Evolutionary conservation across 2,329 filamentous ascomycete genomes (phyloP).

Genomic region (Cladophialophora bantiana): DNA sequence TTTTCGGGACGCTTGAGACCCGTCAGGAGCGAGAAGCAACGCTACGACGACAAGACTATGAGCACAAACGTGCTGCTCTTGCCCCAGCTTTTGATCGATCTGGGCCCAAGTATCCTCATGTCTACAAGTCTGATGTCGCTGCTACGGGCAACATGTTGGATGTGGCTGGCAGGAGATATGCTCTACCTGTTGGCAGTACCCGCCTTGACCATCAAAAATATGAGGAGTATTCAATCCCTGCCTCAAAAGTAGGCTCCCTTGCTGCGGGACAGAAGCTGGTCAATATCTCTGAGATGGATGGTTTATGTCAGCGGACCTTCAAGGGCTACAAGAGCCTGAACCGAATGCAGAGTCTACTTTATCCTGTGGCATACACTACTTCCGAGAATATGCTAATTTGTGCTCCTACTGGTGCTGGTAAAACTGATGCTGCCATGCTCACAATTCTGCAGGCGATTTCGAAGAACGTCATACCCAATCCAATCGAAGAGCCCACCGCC

Average conservation of each 20-base stretch:
- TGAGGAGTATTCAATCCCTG: constrained; percentile 88
- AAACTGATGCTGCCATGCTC: constrained; percentile 97
- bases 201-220: constrained; percentile 77
- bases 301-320: constrained; percentile 88
- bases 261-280: constrained; percentile 77
- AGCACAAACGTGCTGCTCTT: constrained; percentile 80
- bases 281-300: constrained; percentile 82
- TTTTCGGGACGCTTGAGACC: constrained; percentile 69
- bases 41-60: constrained; percentile 75
- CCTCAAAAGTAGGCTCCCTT: constrained; percentile 76
- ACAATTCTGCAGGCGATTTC: constrained; percentile 90
- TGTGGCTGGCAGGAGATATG: constrained; percentile 79
- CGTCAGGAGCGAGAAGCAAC: constrained; percentile 79
- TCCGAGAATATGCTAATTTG: constrained; percentile 99
- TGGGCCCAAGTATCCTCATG: constrained; percentile 85
- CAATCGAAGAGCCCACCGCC: constrained; percentile 73
- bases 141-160: constrained; percentile 86
- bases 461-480: constrained; percentile 82
- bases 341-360: constrained; percentile 97
- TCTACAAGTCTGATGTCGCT: constrained; percentile 75
- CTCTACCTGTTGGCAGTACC: constrained; percentile 76
- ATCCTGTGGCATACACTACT: constrained; percentile 92
- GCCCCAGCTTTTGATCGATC: constrained; percentile 73
- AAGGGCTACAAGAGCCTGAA: constrained; percentile 92
- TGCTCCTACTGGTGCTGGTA: constrained; percentile 96